Evolutionary conservation across 1,284 basidiomycete species (phyloP).

Genomic region (Xerocomus minutiporus): DNA sequence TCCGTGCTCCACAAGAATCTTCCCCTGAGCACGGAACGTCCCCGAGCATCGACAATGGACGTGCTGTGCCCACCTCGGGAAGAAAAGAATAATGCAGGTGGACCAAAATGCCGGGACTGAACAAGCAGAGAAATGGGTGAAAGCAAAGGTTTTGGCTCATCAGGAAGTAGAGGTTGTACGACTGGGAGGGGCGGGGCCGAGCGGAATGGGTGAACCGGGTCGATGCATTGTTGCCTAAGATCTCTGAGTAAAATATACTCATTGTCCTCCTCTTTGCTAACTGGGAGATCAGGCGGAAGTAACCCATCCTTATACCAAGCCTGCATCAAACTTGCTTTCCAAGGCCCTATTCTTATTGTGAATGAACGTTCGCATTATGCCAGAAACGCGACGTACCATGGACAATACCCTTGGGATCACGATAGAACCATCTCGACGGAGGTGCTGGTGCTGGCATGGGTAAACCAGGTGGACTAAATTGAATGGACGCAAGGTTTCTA

Average conservation of each 20-base stretch:
- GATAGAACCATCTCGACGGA: conserved; percentile 73
- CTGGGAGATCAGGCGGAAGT: conserved; percentile 72
- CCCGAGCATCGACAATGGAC: conserved; percentile 77
- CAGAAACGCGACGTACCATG: conserved; percentile 51
- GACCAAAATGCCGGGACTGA: conserved; percentile 78
- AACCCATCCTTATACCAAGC: conserved; percentile 79
- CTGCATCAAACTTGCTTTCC: conserved; percentile 82
- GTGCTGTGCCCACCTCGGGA: conserved; percentile 82
- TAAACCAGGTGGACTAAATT: conserved; percentile 73
- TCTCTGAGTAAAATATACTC: conserved; percentile 67
- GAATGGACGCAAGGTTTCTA: conserved; percentile 53
- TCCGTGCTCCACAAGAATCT: conserved; percentile 73
- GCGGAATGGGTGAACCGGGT: conserved; percentile 72
- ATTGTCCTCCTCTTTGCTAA: conserved; percentile 67
- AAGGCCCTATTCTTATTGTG: conserved; percentile 54
- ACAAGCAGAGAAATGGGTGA: conserved; percentile 74
- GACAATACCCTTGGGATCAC: conserved; percentile 70
- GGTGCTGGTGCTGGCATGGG: conserved; percentile 61
- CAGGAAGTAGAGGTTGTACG: conserved; percentile 17
- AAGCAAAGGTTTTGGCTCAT: conserved; percentile 57
- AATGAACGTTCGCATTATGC: conserved; percentile 7
- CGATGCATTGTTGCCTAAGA: conserved; percentile 66
- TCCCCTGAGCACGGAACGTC: conserved; percentile 74
- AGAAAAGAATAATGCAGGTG: conserved; percentile 82
- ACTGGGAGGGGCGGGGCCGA: conserved; percentile 40